Conservation (phyloP, 305 asterid genomes). For the Nicotiana rustica region DNA sequence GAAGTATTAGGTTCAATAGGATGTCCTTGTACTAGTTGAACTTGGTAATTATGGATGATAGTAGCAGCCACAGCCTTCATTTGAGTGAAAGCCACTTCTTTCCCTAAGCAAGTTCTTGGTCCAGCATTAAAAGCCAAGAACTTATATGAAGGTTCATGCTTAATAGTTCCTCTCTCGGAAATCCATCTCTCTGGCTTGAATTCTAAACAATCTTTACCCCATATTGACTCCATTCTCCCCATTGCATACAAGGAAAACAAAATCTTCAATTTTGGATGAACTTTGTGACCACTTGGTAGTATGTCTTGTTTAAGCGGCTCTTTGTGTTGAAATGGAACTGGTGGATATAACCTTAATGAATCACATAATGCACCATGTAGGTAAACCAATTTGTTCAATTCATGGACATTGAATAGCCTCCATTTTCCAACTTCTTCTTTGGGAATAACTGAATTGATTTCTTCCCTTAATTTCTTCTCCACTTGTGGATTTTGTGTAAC, state of each 20-base stretch:
- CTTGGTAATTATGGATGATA: slow-evolving; percentile 55
- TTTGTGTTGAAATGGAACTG: slow-evolving; percentile 70
- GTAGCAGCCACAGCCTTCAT: slow-evolving; percentile 75
- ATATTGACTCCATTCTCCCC: slow-evolving; percentile 69
- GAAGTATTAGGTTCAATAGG: slow-evolving; percentile 57
- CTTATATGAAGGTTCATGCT: slow-evolving; percentile 73
- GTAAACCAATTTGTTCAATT: slow-evolving; percentile 55
- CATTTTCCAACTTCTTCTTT: slow-evolving; percentile 33
- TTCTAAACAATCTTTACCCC: slow-evolving; percentile 67
- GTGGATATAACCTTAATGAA: slow-evolving; percentile 62
- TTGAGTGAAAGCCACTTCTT: slow-evolving; percentile 72
- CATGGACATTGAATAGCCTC: slow-evolving; percentile 50
- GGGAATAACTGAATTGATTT: slow-evolving; percentile 48
- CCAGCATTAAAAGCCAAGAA: slow-evolving; percentile 82
- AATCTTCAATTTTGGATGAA: slow-evolving; percentile 59
- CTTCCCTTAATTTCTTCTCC: slow-evolving; percentile 57
- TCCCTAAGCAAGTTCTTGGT: slow-evolving; percentile 79
- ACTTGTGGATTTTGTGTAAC: slow-evolving; percentile 57
- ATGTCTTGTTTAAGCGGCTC: slow-evolving; percentile 54
- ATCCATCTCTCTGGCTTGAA: slow-evolving; percentile 82
- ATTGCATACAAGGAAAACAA: slow-evolving; percentile 57
- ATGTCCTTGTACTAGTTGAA: slow-evolving; percentile 58
- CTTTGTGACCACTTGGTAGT: slow-evolving; percentile 69
- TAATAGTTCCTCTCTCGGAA: slow-evolving; percentile 53
- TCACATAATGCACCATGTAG: slow-evolving; percentile 63